Evolutionary conservation across 2,329 filamentous ascomycete genomes (phyloP).

Genomic region (Aspergillus bombycis): DNA sequence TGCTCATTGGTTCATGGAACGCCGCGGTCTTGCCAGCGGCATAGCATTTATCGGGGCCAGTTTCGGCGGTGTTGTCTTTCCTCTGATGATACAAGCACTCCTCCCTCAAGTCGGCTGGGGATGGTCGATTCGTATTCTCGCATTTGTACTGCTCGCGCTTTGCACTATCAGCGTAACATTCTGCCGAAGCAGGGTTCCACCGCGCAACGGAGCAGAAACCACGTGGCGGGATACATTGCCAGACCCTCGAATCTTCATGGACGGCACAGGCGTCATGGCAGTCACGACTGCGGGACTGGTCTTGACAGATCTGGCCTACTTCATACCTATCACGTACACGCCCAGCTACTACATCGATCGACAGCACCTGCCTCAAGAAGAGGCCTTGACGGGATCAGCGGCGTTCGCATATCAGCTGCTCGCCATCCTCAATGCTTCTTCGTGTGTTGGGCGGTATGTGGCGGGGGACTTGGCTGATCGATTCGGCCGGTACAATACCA

Average conservation of each 20-base stretch:
- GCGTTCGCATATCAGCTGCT: constrained; percentile 30
- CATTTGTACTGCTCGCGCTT: constrained; percentile 34
- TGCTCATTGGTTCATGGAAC: constrained; percentile 39
- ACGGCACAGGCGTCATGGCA: constrained; percentile 20
- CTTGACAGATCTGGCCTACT: constrained; percentile 29
- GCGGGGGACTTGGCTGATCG: constrained; percentile 30
- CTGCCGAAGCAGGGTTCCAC: constrained; percentile 18
- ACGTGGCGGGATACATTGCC: constrained; percentile 23
- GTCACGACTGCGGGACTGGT: constrained; percentile 23
- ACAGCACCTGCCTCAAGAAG: not conserved
- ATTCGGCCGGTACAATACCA: constrained; percentile 32
- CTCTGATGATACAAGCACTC: constrained; percentile 33
- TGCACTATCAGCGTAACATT: constrained; percentile 27
- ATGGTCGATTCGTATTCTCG: constrained; percentile 44
- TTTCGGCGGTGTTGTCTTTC: constrained; percentile 38
- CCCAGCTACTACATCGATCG: constrained; percentile 28
- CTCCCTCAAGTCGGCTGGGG: constrained; percentile 35
- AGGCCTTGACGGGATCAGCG: constrained; percentile 11
- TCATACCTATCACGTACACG: constrained; percentile 33
- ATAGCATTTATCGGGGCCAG: constrained; percentile 37
- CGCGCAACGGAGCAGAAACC: constrained; percentile 13
- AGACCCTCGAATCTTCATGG: constrained; percentile 21
- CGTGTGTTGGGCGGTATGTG: constrained; percentile 27
- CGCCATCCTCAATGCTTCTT: constrained; percentile 29
- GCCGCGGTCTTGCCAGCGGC: constrained; percentile 38